phyloP scores from a whole-genome alignment of 2,329 filamentous ascomycete genomes.

The Paecilomyces niveus region DNA sequence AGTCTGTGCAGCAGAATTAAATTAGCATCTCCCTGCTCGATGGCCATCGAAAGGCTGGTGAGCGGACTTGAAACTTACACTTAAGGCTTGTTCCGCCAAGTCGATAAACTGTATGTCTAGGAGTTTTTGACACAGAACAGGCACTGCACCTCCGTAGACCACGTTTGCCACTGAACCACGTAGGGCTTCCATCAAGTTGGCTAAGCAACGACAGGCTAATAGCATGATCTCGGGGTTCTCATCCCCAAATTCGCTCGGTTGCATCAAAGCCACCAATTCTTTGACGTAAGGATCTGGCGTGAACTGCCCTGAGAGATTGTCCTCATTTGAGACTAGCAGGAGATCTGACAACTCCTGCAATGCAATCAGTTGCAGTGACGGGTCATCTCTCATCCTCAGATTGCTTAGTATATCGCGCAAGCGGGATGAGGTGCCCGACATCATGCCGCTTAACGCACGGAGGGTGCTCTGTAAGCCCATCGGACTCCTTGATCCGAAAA shows the following conservation, averaged over 20 bases:
- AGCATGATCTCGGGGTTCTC: slow-evolving; percentile 98
- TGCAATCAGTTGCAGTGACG: slow-evolving; percentile 81
- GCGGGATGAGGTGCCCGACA: slow-evolving; percentile 73
- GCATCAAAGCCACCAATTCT: slow-evolving; percentile 87
- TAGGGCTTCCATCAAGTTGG: slow-evolving; percentile 95
- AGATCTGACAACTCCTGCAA: slow-evolving; percentile 91
- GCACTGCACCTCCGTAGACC: slow-evolving; percentile 94
- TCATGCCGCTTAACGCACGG: slow-evolving; percentile 82
- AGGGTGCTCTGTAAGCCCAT: slow-evolving; percentile 71
- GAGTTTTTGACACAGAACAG: slow-evolving; percentile 88
- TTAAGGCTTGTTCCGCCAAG: slow-evolving; percentile 90
- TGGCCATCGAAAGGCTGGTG: background rate
- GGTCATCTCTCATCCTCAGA: slow-evolving; percentile 75
- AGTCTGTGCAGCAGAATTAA: slow-evolving; percentile 46
- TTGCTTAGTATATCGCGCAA: slow-evolving; percentile 70
- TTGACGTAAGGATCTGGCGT: slow-evolving; percentile 92
- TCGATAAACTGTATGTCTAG: slow-evolving; percentile 97
- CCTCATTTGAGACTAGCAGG: slow-evolving; percentile 88
- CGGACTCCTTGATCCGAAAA: slow-evolving; percentile 59
- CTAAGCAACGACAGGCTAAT: slow-evolving; percentile 86
- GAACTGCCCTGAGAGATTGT: slow-evolving; percentile 92
- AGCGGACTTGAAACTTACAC: slow-evolving; percentile 42
- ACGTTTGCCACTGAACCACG: slow-evolving; percentile 90
- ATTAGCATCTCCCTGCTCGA: background rate
- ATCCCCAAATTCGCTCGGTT: slow-evolving; percentile 76